Evolutionary conservation across 2,329 filamentous ascomycete genomes (phyloP), one percentile per base, ranked within the genome.

Genomic region (Verticillium tricorpus): DNA sequence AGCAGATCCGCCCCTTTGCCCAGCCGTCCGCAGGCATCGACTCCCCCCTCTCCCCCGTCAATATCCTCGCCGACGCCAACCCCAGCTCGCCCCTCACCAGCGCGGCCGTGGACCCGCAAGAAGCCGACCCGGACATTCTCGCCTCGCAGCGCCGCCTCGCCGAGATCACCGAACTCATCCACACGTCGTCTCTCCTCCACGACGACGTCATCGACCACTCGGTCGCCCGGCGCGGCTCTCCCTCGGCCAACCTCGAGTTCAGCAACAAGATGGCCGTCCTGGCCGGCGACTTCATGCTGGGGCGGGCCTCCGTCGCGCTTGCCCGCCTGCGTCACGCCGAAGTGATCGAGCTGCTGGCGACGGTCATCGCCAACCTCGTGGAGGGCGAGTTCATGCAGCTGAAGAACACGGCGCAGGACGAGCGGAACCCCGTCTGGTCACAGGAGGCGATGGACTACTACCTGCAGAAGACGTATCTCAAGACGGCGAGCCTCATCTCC

Each of bases 341-440:
- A 76, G 95, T 99, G 2, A 92, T 93, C 9, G 95, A 99, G 78
- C 84, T 99, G 8, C 81, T 99, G 34, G 93, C 95, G 4, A 98
- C 94, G 1, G 95, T 98, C 52, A 98, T 99, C 68, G 94, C 95
- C 55, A 99, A 99, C 74, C 82, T 99, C 31, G 93, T 99, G 22
- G 95, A 99, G 78, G 95, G 95, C 72, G 95, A 99, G 77, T 98
- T 99, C 80, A 99, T 99, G 95, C 95, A 99, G 80, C 82, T 99
- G 69, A 96, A 97, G 80, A 99, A 99, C 77, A 98, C 95, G 1
- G 91, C 91, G 56, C 83, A 86, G 67, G 94, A 97, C 73, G 94
- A 98, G 80, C 83, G 85, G 66, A 89, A 91, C 68, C 94, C 94
- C 1, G 80, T 84, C 11, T 98, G 91, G 85, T 95, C 90, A 1